A percentile compares a stretch with the other conserved stretches of the same genome.
Conservation (phyloP, 164 flowering plant genomes). For the Macadamia integrifolia region DNA sequence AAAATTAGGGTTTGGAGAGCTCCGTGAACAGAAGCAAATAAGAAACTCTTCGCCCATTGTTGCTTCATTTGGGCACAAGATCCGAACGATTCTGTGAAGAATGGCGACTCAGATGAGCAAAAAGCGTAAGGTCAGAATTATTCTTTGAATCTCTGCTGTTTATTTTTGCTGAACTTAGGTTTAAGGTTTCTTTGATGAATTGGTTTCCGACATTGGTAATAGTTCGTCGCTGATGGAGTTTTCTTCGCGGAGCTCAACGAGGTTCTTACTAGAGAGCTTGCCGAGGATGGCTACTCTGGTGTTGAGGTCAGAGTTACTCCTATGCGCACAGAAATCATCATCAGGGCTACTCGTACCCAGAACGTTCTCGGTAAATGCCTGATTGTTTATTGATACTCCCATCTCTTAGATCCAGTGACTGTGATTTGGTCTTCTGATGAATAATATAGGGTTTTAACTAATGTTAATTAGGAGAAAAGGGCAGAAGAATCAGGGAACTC, state of each 20-base stretch:
- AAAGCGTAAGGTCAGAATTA: slow-evolving; percentile 45
- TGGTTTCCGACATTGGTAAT: background rate
- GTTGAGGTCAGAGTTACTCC: slow-evolving; percentile 74
- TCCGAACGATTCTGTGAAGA: background rate
- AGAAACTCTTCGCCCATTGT: background rate
- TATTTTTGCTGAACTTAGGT: background rate
- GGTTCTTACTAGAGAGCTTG: slow-evolving; percentile 59
- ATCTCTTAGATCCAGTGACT: background rate
- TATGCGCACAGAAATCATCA: slow-evolving; percentile 69
- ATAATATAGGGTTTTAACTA: slow-evolving; percentile 6
- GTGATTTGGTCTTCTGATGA: background rate
- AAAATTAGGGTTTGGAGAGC: slow-evolving; percentile 14
- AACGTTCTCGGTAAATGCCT: slow-evolving; percentile 51
- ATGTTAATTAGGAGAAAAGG: slow-evolving; percentile 53
- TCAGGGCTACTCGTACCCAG: slow-evolving; percentile 61
- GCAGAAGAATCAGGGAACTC: slow-evolving; percentile 60
- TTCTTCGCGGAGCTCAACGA: slow-evolving; percentile 63
- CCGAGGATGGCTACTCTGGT: slow-evolving; percentile 73
- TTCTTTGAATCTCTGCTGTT: background rate
- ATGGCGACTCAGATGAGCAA: slow-evolving; percentile 70
- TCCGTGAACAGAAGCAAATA: background rate
- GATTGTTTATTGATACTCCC: background rate
- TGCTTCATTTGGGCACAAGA: background rate
- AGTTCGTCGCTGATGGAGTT: slow-evolving; percentile 70
- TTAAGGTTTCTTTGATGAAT: background rate